Base-by-base conservation (phyloP, 2,329 filamentous ascomycete genomes). In the Fusarium sp. region DNA sequence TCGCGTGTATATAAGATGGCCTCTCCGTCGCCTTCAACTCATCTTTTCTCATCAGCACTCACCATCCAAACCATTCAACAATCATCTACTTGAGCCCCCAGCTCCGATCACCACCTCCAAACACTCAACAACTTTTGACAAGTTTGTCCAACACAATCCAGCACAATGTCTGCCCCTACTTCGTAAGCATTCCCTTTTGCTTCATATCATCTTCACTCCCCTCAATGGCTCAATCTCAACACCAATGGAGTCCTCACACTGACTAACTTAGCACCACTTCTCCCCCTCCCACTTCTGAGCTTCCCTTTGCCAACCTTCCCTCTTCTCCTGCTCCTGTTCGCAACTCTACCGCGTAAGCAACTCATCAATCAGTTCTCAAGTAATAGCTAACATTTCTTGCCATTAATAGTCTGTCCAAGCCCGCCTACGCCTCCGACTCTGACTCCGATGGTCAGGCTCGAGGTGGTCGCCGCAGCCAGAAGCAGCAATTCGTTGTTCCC, bases 371-470 rank as follows among this genome's bases (percentile, higher is more conserved):
- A 36, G n/a, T 28, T 33, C 49, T 36, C 12, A 55, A 41, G 42
- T 24, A 56, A 57, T 56, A 18, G 56, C 76, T 78, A 63, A 77
- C 56, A 44, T 42, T 20, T 39, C 17, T 26, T 57, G n/a, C 4
- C 38, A 54, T 44, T 36, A 39, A 51, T 63, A 78, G 74, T 52
- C 70, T 79, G 56, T 74, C 78, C 55, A 80, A 80, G 78, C 72
- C 75, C 64, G 75, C 77, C 70, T 79, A 79, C 73, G 76, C 76
- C 59, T 75, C 73, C 65, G 79, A 80, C 69, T 80, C 77, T 45
- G 78, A 79, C 66, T 79, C 78, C 11, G 78, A 79, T 35, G 78
- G 78, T 42, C 78, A 79, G 73, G 78, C 78, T 69, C 78, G 77
- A 51, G 78, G 78, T 36, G 78, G 78, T 31, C 78, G 78, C 70